Evolutionary conservation across 2,329 filamentous ascomycete species (phyloP), one percentile per base, ranked within the genome.

Genomic region (Sporothrix brasiliensis): DNA sequence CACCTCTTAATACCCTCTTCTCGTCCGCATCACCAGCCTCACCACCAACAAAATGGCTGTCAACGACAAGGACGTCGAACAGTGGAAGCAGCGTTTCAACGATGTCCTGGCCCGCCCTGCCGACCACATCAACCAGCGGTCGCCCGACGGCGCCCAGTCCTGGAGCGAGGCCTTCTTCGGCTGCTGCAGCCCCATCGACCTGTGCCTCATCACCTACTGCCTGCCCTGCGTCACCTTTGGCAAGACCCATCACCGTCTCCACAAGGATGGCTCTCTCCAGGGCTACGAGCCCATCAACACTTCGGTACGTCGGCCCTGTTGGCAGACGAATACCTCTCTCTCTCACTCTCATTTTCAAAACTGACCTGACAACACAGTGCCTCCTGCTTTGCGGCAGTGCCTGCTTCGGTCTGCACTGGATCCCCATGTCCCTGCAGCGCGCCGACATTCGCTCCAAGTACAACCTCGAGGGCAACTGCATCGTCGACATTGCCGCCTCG

Each of bases 171-270:
- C 77, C 67, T 80, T 84, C 75, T 84, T 83, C 60, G 79, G 78
- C 70, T 85, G 82, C 79, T 82, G 80, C 76, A 78, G 73, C 71
- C 83, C 83, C 30, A 77, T 83, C 68, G 79, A 81, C 67, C 78
- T 79, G 1, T 84, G 83, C 75, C 73, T 83, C n/a, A 77, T 83
- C 68, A 79, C 80, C 19, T 85, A 79, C 73, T 84, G 80, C 72
- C 72, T 83, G 34, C 83, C 83, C 1, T 85, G 83, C 72, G 77
- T 84, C 44, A 83, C 82, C 47, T 85, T 84, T 65, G 82, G 82
- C 76, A 83, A 82, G 79, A 83, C 82, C 39, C 78, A 83, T 69
- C 83, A 85, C 73, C 80, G 83, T 24, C 75, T 84, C 13, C 78
- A 77, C 71, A 81, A 81, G 76, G 78, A 80, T 34, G 78, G 75